These are phyloP conservation scores for Silene conica DNA, from an alignment of 148 eudicot species.

Conservation along the genomic window DNA sequence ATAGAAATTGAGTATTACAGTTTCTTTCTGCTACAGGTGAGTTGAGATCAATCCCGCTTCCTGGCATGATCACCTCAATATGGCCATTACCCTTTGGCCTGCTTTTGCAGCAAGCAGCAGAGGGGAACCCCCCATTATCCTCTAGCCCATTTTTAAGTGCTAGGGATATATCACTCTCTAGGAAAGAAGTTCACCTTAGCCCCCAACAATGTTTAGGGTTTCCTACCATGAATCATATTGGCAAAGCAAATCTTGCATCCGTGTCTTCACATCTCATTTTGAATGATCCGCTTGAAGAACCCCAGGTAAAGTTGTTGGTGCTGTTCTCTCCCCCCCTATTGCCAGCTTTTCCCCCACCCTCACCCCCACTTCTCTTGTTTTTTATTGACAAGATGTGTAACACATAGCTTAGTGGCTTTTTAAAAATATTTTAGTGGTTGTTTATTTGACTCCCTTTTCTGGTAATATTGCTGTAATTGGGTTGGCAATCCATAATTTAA, in stretches of 20 bases:
- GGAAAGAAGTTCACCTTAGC: slow-evolving; percentile 65
- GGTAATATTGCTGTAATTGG: not conserved
- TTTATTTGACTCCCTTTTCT: not conserved
- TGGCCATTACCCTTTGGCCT: slow-evolving; percentile 97
- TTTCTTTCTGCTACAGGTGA: slow-evolving; percentile 56
- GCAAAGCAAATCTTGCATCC: slow-evolving; percentile 45
- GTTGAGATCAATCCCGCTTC: slow-evolving; percentile 66
- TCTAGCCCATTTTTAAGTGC: slow-evolving; percentile 48
- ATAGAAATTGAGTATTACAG: not conserved
- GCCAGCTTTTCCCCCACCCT: not conserved
- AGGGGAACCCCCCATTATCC: slow-evolving; percentile 48
- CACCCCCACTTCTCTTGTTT: slow-evolving; percentile 11
- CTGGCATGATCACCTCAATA: slow-evolving; percentile 65
- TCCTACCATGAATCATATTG: slow-evolving; percentile 31
- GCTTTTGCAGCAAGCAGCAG: slow-evolving; percentile 75
- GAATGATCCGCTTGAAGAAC: slow-evolving; percentile 77
- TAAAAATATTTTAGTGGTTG: not conserved
- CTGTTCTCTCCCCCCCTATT: not conserved
- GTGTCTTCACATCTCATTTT: slow-evolving; percentile 76
- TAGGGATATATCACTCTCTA: slow-evolving; percentile 48
- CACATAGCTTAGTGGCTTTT: not conserved
- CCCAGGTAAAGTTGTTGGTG: slow-evolving; percentile 42
- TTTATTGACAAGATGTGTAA: slow-evolving; percentile 3
- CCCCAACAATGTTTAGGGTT: slow-evolving; percentile 42
- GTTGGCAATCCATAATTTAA: not conserved